These are phyloP conservation scores for Podaxis sp. DNA, from an alignment of 768 basidiomycete genomes.

Conservation along the genomic window DNA sequence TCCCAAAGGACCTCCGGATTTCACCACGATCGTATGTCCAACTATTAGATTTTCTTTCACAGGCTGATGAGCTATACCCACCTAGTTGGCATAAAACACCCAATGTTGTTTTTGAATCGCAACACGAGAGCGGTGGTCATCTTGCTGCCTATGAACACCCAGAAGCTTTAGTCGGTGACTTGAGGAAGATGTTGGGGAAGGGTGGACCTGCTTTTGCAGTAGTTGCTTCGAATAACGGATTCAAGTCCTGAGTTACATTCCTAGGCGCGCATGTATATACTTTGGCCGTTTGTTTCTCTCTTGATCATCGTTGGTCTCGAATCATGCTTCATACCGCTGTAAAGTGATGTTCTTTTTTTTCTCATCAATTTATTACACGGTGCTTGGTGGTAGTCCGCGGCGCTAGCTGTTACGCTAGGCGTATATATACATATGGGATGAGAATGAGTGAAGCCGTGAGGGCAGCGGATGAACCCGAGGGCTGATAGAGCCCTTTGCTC, in stretches of 20 bases:
- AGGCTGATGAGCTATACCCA: not conserved
- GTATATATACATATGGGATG: too few relatives aligned
- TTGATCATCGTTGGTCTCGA: too few relatives aligned
- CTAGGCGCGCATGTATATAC: too few relatives aligned
- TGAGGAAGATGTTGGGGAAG: conserved; percentile 57
- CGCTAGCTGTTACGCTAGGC: too few relatives aligned
- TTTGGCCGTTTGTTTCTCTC: too few relatives aligned
- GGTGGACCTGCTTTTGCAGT: conserved; percentile 50
- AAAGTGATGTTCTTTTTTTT: too few relatives aligned
- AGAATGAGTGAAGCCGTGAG: too few relatives aligned
- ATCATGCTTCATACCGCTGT: too few relatives aligned
- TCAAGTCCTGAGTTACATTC: not conserved
- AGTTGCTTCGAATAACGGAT: conserved; percentile 45
- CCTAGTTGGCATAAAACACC: conserved; percentile 41
- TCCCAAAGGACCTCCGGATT: conserved; percentile 47
- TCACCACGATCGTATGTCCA: conserved; percentile 31
- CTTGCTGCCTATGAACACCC: conserved; percentile 58
- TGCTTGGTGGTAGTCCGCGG: too few relatives aligned
- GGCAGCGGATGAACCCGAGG: too few relatives aligned
- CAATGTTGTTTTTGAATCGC: conserved; percentile 45
- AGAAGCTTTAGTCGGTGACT: conserved; percentile 43
- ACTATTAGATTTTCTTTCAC: not conserved
- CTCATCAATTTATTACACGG: too few relatives aligned
- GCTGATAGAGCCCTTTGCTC: too few relatives aligned
- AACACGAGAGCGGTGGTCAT: conserved; percentile 55